Percentiles rank a stretch among this genome's conserved stretches.
These are phyloP conservation scores for Acanthamoeba rhysodes DNA, from an alignment of 208 protist species.

Conservation along the genomic window DNA sequence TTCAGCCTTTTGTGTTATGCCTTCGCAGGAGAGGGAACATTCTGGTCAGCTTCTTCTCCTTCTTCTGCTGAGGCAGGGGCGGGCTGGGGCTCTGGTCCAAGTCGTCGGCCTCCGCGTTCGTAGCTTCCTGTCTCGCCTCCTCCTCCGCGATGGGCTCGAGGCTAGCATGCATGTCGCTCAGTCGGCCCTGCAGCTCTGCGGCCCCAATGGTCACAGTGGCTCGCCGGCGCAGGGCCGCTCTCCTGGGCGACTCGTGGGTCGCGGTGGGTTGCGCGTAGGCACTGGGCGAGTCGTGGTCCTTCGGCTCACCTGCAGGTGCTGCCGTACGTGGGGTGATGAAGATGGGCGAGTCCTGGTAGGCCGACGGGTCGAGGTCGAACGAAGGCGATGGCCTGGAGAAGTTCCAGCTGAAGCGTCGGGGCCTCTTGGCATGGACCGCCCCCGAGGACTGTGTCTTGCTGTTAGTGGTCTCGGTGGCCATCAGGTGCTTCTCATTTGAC, in stretches of 20 bases:
- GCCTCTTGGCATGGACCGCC: not conserved
- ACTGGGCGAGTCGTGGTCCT: too few relatives aligned
- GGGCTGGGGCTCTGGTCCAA: not conserved
- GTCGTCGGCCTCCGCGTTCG: not conserved
- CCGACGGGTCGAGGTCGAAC: not conserved
- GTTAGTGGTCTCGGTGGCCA: not conserved
- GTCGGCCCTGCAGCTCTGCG: not conserved
- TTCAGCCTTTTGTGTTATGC: not conserved
- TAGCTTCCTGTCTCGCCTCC: too few relatives aligned
- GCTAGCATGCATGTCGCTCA: not conserved
- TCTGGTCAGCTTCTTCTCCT: not conserved
- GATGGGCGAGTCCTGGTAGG: not conserved
- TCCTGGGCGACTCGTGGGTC: not conserved
- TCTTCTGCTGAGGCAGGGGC: too few relatives aligned
- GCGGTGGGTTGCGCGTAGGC: not conserved
- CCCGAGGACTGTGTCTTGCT: not conserved
- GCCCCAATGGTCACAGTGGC: not conserved
- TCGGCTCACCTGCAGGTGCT: not conserved
- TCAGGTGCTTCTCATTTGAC: not conserved
- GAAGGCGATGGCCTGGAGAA: not conserved
- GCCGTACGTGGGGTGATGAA: not conserved
- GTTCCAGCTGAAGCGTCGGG: slow-evolving; percentile 22
- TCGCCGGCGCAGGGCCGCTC: not conserved
- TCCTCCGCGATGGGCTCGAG: not conserved
- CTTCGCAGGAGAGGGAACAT: not conserved